Evolutionary conservation across 2,329 filamentous ascomycete genomes (phyloP).

Genomic region (Orbilia javanica): DNA sequence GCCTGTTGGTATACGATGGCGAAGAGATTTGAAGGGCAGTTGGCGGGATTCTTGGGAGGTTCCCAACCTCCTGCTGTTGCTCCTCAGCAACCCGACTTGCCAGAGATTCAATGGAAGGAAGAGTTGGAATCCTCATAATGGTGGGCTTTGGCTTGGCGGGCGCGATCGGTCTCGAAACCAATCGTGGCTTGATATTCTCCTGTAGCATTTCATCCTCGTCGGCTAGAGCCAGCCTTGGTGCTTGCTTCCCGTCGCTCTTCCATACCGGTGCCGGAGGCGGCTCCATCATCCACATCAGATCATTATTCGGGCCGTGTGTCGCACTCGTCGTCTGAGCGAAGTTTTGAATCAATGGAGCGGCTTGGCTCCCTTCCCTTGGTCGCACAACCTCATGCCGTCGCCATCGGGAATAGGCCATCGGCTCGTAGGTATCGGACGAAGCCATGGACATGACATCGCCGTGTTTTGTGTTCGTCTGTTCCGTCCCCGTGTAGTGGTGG

Average conservation of each 20-base stretch:
- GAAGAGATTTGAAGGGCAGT: conserved; percentile 11
- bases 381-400: conserved; percentile 30
- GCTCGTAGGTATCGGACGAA: conserved; percentile 49
- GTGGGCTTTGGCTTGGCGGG: conserved; percentile 44
- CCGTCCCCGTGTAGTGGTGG: conserved; percentile 53
- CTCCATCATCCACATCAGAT: conserved; percentile 58
- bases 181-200: conserved; percentile 46
- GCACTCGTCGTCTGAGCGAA: conserved; percentile 47
- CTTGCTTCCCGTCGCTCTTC: conserved; percentile 55
- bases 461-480: conserved; percentile 23
- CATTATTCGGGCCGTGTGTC: conserved; percentile 44
- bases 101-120: conserved; percentile 54
- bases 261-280: conserved; percentile 53
- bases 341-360: conserved; percentile 51
- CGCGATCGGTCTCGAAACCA: conserved; percentile 33
- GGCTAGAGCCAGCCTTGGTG: conserved; percentile 48
- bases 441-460: conserved; percentile 53
- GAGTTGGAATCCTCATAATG: conserved; percentile 53
- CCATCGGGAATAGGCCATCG: conserved; percentile 43
- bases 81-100: conserved; percentile 52
- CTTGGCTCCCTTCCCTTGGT: conserved; percentile 33
- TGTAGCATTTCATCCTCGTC: conserved; percentile 45
- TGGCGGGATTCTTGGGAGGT: conserved; percentile 25
- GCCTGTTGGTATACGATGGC: conserved; percentile 24
- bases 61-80: conserved; percentile 24